Base-by-base conservation (phyloP, 2,329 filamentous ascomycete species). In the Aspergillus japonicus region DNA sequence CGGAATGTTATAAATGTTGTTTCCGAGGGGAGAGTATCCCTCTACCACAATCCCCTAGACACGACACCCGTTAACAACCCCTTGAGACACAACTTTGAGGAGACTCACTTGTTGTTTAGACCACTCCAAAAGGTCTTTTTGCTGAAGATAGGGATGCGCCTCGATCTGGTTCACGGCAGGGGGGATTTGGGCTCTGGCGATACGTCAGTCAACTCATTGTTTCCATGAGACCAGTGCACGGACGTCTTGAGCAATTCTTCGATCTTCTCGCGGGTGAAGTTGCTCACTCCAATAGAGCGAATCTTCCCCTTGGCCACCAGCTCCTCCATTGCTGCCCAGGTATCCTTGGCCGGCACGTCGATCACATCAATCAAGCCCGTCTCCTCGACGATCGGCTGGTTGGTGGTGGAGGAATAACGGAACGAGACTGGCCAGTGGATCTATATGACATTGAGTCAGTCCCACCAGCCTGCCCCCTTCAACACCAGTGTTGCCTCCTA, bases 251-350 rank as follows among this genome's bases (percentile, higher is more conserved):
- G 64, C 19, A 82, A 70, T 29, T 72, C 69, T 47, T 78, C 64
- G 10, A 82, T 68, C 48, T 80, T 76, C 16, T 65, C 65, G 0
- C 74, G 75, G n/a, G 73, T 73, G 69, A 88, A 91, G 76, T 92
- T 92, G 68, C 86, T 89, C 12, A 92, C 85, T 35, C 89, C 89
- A 65, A 92, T 90, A 44, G 85, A 84, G 60, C 81, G 82, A 52
- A 85, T 86, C 50, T 82, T 82, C 53, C 88, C 88, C 3, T 82
- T 82, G 7, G 72, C 67, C 3, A 83, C 71, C 2, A 85, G 68
- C 10, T 81, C 82, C 67, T 85, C 81, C 78, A 91, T 84, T 19
- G 83, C 83, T 4, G 87, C 85, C 88, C 68, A 91, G 71, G 83
- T 85, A 29, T 68, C 62, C n/a, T 62, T 59, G 47, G 66, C 63